Evolutionary conservation across 208 protist genomes (phyloP).

Genomic region (Leishmania arabica): DNA sequence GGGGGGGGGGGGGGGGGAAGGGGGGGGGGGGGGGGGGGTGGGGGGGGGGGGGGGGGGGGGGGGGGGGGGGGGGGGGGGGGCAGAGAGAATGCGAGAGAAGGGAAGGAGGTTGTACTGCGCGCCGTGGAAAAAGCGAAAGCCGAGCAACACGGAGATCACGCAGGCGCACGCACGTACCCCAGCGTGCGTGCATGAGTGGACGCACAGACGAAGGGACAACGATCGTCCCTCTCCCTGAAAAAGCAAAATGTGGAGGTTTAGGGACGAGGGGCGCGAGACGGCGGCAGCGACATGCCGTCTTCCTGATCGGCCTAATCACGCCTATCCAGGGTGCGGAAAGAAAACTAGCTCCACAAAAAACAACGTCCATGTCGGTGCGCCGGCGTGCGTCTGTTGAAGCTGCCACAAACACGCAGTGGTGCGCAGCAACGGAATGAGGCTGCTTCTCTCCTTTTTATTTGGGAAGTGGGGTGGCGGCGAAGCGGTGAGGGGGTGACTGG

Average conservation of each 20-base stretch:
- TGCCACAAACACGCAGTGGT: not conserved
- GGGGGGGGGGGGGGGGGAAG: not conserved
- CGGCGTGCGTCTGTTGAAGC: not conserved
- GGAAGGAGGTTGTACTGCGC: not conserved
- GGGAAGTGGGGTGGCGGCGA: not conserved
- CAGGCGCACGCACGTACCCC: not conserved
- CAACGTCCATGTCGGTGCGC: not conserved
- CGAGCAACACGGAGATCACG: not conserved
- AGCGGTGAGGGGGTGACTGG: not conserved
- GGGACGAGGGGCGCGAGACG: not conserved
- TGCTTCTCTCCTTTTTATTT: not conserved
- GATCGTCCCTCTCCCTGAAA: no score
- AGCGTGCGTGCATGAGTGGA: not conserved
- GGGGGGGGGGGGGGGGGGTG: not conserved
- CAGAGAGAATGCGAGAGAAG: not conserved
- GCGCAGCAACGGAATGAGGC: not conserved
- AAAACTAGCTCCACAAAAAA: not conserved
- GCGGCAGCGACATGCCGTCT: not conserved
- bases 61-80: not conserved
- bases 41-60: not conserved
- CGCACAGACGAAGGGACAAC: not conserved
- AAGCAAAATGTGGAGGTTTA: not conserved
- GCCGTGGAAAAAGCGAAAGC: not conserved
- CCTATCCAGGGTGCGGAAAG: not conserved
- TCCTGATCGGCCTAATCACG: no score